Percentiles rank a stretch among this genome's conserved stretches.
Conservation (phyloP, 441 rosid genomes). For the Viola pubescens region DNA sequence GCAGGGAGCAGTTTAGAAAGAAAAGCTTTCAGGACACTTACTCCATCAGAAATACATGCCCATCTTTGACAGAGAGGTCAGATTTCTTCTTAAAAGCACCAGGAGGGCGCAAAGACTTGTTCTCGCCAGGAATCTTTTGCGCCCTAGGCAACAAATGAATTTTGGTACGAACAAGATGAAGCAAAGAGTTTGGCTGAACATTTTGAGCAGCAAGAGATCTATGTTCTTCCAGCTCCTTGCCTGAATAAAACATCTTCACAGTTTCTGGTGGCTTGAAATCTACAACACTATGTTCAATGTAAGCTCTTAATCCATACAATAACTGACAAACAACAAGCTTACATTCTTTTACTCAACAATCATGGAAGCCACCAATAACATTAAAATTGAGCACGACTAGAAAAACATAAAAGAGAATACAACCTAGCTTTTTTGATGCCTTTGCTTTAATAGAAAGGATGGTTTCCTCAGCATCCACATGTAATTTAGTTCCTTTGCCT, state of each 20-base stretch:
- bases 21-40: constrained; percentile 32
- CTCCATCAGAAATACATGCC: constrained; percentile 95
- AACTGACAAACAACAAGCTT: constrained; percentile 9
- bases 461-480: constrained; percentile 83
- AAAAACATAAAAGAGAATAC: constrained; percentile 17
- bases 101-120: constrained; percentile 89
- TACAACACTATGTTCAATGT: constrained; percentile 26
- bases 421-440: constrained; percentile 97
- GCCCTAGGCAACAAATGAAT: constrained; percentile 80
- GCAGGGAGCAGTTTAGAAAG: not conserved
- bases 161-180: constrained; percentile 91
- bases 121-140: constrained; percentile 86
- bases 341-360: too few species aligned
- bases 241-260: constrained; percentile 72
- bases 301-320: constrained; percentile 18
- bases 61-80: constrained; percentile 94
- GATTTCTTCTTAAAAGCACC: constrained; percentile 99
- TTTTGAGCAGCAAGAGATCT: constrained; percentile 71
- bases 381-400: not conserved
- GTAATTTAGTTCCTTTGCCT: constrained; percentile 93
- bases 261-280: constrained; percentile 89
- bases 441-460: constrained; percentile 73
- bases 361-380: too few species aligned
- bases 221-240: constrained; percentile 90
- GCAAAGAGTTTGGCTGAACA: constrained; percentile 87